These are phyloP conservation scores for Cyberlindnera suaveolens DNA, from an alignment of 805 yeast species.

Conservation along the genomic window DNA sequence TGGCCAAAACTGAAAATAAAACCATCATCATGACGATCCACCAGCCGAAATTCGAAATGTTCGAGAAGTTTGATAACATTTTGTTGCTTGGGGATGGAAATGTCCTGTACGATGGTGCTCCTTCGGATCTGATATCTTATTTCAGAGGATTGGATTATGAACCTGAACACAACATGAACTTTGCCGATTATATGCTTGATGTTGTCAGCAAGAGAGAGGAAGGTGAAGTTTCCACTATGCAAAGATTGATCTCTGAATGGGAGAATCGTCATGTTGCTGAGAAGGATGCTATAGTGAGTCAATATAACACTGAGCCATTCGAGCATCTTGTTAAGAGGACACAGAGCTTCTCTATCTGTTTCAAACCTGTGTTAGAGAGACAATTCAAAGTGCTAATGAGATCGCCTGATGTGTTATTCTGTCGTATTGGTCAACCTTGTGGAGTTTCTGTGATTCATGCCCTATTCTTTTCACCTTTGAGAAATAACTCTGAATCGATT, in stretches of 20 bases:
- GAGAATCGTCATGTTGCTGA: constrained; percentile 22
- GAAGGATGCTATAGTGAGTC: neutral
- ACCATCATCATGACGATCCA: constrained; percentile 77
- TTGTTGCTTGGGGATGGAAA: constrained; percentile 36
- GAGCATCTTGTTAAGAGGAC: constrained; percentile 6
- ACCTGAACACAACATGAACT: constrained; percentile 50
- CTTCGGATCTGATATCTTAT: constrained; percentile 39
- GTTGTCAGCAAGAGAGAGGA: constrained; percentile 41
- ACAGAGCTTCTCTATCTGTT: constrained; percentile 21
- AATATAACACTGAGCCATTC: neutral
- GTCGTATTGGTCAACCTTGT: constrained; percentile 59
- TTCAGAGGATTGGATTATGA: constrained; percentile 26
- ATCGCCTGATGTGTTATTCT: constrained; percentile 51
- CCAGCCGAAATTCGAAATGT: constrained; percentile 71
- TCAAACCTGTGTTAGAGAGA: constrained; percentile 28
- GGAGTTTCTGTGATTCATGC: constrained; percentile 62
- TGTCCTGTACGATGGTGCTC: constrained; percentile 56
- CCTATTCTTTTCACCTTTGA: constrained; percentile 59
- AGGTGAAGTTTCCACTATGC: constrained; percentile 10
- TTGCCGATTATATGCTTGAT: constrained; percentile 74
- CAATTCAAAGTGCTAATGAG: constrained; percentile 35
- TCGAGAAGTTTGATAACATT: constrained; percentile 66
- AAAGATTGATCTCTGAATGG: constrained; percentile 10
- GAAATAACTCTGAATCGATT: constrained; percentile 42
- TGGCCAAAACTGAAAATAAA: constrained; percentile 49